Conservation (phyloP, 305 asterid genomes). For the Solanum hybrid region DNA sequence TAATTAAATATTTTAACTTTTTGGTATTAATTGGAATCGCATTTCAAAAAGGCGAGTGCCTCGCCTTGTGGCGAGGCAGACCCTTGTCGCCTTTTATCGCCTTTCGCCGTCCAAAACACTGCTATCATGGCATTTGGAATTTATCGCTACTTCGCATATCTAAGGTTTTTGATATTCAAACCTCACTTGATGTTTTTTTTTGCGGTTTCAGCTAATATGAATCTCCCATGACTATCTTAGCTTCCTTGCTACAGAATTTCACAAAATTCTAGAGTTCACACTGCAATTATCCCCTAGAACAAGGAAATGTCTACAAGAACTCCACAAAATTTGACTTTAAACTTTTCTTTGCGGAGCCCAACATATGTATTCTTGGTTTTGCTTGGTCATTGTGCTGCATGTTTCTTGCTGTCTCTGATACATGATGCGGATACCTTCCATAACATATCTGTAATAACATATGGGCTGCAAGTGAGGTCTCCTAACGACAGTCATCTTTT, state of each 20-base stretch:
- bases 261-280: not conserved
- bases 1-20: no score
- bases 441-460: not conserved
- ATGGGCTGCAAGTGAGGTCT: not conserved
- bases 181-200: not conserved
- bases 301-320: not conserved
- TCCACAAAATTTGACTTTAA: not conserved
- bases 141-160: not conserved
- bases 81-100: no score
- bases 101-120: no score
- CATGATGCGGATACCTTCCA: not conserved
- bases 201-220: not conserved
- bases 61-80: no score
- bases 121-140: not conserved
- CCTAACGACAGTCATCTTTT: not conserved
- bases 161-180: not conserved
- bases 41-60: no score
- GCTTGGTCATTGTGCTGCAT: not conserved
- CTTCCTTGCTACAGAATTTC: not conserved
- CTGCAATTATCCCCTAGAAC: not conserved
- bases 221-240: not conserved
- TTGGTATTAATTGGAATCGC: no score
- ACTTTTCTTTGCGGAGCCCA: not conserved
- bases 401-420: not conserved
- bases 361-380: not conserved